Evolutionary conservation across 306 rosid genomes (phyloP), one percentile per base, ranked within the genome.

Genomic region (Phaseolus lunatus): DNA sequence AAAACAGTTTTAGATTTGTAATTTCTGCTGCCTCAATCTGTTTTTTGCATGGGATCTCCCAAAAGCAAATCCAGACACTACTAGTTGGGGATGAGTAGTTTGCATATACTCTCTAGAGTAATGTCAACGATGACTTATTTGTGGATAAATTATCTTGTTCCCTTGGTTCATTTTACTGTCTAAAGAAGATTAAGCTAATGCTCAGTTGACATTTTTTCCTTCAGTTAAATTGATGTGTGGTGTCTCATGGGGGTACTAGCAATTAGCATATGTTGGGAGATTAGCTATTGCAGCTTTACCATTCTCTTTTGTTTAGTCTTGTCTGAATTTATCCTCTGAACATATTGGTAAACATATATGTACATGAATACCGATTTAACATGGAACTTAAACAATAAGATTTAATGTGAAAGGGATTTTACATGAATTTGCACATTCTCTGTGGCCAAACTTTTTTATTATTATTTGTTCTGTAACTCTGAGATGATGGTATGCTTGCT

Each of bases 391-490:
- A 35, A 18, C 69, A 35, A 3, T 33, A 64, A 9, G 15, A 63
- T 1, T n/a, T 64, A 35, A 10, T 10, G 50, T 4, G 50, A 41
- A 13, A 67, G 43, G 33, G 4, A 26, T 27, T 19, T 23, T 75
- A 73, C 39, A 24, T 75, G 59, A 29, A 71, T 77, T 67, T 20
- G 16, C 0, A 20, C 54, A 39, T 72, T 44, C 47, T 72, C 50
- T 37, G 19, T 63, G 67, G 58, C 49, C 45, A 22, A 72, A 81
- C 65, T 49, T 81, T 59, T 81, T 73, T 81, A 73, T 33, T 57
- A 45, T 18, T 19, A 18, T 81, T 72, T 81, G 35, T 63, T 62
- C 26, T 64, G n/a, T 52, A 59, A 23, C 22, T 69, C 49, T 54
- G 5, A 67, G 70, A 75, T 39, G 68, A 23, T 29, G 53, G n/a